Conservation (phyloP, 2,329 filamentous ascomycete species). For the Ceratocystis ficicola region DNA sequence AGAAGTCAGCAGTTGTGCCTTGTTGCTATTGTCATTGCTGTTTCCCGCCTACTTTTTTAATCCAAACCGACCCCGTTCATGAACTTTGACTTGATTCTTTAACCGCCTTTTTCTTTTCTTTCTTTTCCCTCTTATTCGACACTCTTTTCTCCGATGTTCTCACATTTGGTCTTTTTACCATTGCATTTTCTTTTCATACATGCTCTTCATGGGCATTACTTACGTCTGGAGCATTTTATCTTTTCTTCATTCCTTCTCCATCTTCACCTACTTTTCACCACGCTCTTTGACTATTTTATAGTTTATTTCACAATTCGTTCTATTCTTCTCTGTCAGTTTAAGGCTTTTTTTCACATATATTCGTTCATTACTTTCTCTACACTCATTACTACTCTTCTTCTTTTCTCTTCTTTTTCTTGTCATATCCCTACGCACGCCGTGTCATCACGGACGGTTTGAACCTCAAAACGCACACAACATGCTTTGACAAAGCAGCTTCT, state of each 20-base stretch:
- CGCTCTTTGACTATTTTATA: background rate
- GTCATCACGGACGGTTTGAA: background rate
- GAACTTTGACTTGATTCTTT: constrained; percentile 1
- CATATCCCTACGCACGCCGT: background rate
- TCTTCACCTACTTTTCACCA: background rate
- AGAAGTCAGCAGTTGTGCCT: background rate
- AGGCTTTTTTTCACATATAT: background rate
- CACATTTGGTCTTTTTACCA: background rate
- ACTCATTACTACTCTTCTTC: background rate
- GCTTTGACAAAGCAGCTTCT: background rate
- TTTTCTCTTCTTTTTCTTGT: background rate
- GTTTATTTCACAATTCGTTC: background rate
- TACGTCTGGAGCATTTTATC: background rate
- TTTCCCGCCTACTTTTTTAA: background rate
- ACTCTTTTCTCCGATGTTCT: background rate
- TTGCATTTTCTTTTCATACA: background rate
- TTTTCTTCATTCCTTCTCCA: background rate
- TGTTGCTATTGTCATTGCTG: background rate
- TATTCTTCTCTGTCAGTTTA: background rate
- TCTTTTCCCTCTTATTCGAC: background rate
- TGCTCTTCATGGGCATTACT: background rate
- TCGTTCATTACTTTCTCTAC: background rate
- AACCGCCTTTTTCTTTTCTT: background rate
- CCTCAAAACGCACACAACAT: background rate
- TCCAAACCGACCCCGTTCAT: background rate